These are phyloP conservation scores for Gossypium ekmanianum DNA, from an alignment of 345 rosid genomes.

Conservation along the genomic window DNA sequence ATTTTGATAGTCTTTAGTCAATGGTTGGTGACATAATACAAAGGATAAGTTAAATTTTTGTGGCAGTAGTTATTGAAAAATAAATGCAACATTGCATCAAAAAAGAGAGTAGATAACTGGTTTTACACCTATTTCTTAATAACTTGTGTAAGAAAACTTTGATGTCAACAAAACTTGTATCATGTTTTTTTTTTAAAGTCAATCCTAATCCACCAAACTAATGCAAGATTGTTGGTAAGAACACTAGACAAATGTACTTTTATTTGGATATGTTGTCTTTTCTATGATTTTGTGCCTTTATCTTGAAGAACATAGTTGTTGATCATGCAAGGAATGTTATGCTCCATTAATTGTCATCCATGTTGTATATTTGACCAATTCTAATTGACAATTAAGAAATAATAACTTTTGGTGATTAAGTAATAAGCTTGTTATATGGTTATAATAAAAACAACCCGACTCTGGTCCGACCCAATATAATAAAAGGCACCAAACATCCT, in stretches of 20 bases:
- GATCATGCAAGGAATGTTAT: background rate
- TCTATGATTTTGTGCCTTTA: background rate
- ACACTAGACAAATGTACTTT: background rate
- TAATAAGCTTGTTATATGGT: too few relatives aligned
- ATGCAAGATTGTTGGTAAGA: background rate
- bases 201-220: slow-evolving; percentile 15
- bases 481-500: too few relatives aligned
- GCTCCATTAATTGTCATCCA: background rate
- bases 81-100: background rate
- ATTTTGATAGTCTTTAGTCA: background rate
- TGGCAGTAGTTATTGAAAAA: slow-evolving; percentile 1
- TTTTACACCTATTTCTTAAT: background rate
- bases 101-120: background rate
- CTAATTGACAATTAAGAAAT: background rate
- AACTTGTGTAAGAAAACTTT: background rate
- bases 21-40: slow-evolving; percentile 1
- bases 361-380: too few relatives aligned
- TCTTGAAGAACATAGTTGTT: background rate
- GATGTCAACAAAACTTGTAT: background rate
- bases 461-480: too few relatives aligned
- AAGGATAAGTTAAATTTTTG: background rate
- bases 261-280: background rate
- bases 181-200: background rate
- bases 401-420: too few relatives aligned
- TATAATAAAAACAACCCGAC: too few relatives aligned